These are phyloP conservation scores for Malus fusca DNA, from an alignment of 306 rosid genomes.

Conservation along the genomic window DNA sequence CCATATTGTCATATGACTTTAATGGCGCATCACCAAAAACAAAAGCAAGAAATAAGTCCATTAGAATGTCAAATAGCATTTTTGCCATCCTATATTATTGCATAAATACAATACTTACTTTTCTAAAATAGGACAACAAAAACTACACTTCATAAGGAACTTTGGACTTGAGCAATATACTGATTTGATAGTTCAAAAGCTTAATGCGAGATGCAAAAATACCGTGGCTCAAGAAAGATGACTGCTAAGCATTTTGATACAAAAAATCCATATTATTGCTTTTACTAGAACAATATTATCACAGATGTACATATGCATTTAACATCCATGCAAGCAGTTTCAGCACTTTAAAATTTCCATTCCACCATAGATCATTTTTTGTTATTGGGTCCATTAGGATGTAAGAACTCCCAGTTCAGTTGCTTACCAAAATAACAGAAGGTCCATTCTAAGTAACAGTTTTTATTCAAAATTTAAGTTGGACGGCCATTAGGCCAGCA, in stretches of 20 bases:
- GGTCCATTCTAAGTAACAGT: neutral
- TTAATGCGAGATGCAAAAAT: neutral
- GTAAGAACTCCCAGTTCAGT: neutral
- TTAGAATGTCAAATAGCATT: neutral
- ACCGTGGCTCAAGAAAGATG: neutral
- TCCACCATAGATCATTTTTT: neutral
- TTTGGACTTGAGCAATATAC: neutral
- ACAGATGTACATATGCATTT: neutral
- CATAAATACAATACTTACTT: neutral
- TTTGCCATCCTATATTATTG: neutral
- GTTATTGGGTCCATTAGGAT: neutral
- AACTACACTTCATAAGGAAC: neutral
- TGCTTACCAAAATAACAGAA: neutral
- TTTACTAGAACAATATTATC: neutral
- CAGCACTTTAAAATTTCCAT: neutral
- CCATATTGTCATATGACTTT: neutral
- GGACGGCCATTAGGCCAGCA: too few relatives aligned
- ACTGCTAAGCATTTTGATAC: neutral
- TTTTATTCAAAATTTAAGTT: neutral
- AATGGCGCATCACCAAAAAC: neutral
- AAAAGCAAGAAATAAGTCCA: neutral
- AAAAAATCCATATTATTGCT: neutral
- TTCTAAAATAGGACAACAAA: neutral
- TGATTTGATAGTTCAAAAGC: neutral
- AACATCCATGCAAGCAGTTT: neutral